Evolutionary conservation across 2,329 filamentous ascomycete species (phyloP).

Genomic region (Didymosphaeria variabile): DNA sequence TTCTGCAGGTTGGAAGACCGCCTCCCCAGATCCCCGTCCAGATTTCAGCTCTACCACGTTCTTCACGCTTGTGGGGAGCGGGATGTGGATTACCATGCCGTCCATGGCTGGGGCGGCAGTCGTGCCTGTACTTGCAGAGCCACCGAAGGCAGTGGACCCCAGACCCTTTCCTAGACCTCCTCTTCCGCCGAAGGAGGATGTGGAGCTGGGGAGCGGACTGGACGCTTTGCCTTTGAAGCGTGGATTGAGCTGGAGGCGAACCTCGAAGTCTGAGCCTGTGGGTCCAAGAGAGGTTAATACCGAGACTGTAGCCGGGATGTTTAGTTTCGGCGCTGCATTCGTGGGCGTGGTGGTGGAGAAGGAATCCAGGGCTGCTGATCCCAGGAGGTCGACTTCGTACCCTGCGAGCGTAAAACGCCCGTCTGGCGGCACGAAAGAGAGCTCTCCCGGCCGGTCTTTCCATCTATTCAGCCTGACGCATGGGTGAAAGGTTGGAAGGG

Average conservation of each 20-base stretch:
- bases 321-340: constrained; percentile 64
- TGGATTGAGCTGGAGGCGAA: constrained; percentile 74
- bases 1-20: constrained; percentile 78
- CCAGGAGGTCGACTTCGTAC: constrained; percentile 92
- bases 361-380: constrained; percentile 63
- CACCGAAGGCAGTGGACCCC: constrained; percentile 42
- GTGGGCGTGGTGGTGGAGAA: constrained; percentile 37
- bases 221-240: constrained; percentile 53
- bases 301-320: constrained; percentile 82
- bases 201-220: constrained; percentile 49
- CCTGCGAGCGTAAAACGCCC: constrained; percentile 92
- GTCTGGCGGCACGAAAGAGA: constrained; percentile 97
- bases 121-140: constrained; percentile 38
- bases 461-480: constrained; percentile 91
- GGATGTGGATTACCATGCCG: constrained; percentile 79
- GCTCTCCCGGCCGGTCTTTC: constrained; percentile 85
- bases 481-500: constrained; percentile 93
- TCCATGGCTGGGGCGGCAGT: constrained; percentile 65
- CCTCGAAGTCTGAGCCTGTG: constrained; percentile 85
- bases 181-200: constrained; percentile 25
- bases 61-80: constrained; percentile 79
- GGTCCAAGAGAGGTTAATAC: constrained; percentile 81
- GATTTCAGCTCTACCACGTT: constrained; percentile 85
- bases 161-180: constrained; percentile 28
- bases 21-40: constrained; percentile 81